These are phyloP conservation scores for Eragrostis tef DNA, from an alignment of 202 grass and related monocot species.

Conservation along the genomic window DNA sequence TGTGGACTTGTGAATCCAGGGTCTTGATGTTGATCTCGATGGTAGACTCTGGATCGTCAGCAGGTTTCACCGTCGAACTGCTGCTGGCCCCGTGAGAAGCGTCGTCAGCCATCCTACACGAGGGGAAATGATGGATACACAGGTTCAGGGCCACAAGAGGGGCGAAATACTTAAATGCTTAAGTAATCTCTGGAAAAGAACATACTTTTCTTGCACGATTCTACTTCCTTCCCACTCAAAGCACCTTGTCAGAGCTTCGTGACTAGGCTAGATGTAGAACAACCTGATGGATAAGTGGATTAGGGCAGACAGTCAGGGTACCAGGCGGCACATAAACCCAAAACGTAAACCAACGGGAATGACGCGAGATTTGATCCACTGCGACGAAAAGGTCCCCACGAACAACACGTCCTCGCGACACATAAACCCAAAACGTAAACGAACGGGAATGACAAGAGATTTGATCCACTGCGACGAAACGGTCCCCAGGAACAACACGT, in stretches of 20 bases:
- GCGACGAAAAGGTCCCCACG: not conserved
- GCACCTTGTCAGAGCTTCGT: not conserved
- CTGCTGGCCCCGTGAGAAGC: slow-evolving; percentile 41
- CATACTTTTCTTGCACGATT: not conserved
- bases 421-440: not conserved
- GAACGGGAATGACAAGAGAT: not conserved
- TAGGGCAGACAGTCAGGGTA: not conserved
- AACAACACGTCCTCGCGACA: no score
- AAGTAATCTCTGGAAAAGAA: not conserved
- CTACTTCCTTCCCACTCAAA: not conserved
- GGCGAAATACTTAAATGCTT: not conserved
- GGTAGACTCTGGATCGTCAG: slow-evolving; percentile 49
- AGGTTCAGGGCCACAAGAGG: not conserved
- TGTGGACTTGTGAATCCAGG: slow-evolving; percentile 76
- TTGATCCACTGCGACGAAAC: not conserved
- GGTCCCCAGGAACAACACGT: no score
- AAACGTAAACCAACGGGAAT: not conserved
- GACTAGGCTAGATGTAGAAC: not conserved
- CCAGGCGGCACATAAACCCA: not conserved
- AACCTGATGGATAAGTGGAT: not conserved
- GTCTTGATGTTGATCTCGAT: slow-evolving; percentile 94
- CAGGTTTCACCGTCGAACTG: slow-evolving; percentile 36
- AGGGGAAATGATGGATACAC: not conserved
- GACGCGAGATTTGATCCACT: not conserved
- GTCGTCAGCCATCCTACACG: slow-evolving; percentile 67